These are phyloP conservation scores for Haplosporangium sp. DNA, from an alignment of 371 early-diverging fungal species.

Conservation along the genomic window DNA sequence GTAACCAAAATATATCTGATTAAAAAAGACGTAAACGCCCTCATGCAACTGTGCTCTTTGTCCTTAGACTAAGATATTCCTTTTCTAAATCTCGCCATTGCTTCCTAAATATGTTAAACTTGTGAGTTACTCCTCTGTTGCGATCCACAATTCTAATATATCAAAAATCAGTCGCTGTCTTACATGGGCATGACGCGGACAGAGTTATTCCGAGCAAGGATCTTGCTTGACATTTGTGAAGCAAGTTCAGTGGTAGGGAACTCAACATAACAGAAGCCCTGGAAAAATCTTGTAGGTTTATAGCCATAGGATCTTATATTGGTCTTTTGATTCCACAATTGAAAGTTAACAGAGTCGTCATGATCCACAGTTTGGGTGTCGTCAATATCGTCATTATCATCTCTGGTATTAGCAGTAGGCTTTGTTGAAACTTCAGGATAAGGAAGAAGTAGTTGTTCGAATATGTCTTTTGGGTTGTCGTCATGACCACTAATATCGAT, in stretches of 20 bases:
- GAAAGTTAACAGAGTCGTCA: constrained; percentile 2
- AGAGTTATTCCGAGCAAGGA: constrained; percentile 43
- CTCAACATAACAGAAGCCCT: constrained; percentile 54
- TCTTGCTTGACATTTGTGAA: constrained; percentile 35
- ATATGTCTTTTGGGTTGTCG: constrained; percentile 30
- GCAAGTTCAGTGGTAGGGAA: constrained; percentile 31
- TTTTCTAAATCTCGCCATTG: constrained; percentile 54
- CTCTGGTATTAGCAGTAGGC: neutral
- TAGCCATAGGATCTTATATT: constrained; percentile 47
- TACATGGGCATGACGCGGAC: constrained; percentile 57
- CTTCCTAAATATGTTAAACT: constrained; percentile 24
- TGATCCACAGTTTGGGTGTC: neutral
- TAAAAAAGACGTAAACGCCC: neutral
- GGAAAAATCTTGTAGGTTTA: constrained; percentile 49
- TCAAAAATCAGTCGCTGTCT: neutral
- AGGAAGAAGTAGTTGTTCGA: constrained; percentile 32
- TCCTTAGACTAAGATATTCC: constrained; percentile 42
- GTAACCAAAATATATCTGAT: too few relatives aligned
- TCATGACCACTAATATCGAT: constrained; percentile 47
- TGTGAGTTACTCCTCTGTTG: neutral
- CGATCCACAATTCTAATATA: neutral
- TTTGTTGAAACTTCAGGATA: constrained; percentile 7
- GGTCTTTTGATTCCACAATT: constrained; percentile 29
- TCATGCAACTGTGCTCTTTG: constrained; percentile 5
- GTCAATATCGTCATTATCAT: neutral